Evolutionary conservation across 164 flowering plant species (phyloP).

Genomic region (Protea cynaroides): DNA sequence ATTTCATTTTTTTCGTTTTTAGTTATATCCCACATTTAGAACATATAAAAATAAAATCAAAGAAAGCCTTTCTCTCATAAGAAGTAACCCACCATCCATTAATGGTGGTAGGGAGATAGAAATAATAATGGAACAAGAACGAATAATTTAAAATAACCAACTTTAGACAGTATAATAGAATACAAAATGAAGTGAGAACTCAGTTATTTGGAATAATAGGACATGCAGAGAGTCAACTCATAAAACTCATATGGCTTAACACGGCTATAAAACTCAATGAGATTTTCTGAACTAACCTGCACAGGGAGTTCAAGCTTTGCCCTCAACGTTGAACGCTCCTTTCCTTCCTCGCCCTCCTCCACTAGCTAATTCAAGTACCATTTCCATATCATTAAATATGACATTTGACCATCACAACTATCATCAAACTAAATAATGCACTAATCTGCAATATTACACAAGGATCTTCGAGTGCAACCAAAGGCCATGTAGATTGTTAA

Average conservation of each 20-base stretch:
- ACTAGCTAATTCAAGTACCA: slow-evolving; percentile 41
- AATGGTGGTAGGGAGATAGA: neutral
- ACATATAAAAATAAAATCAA: too few relatives aligned
- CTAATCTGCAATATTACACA: neutral
- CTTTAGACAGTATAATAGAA: too few relatives aligned
- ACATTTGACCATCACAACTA: neutral
- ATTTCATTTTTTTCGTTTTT: too few relatives aligned
- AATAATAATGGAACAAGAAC: neutral
- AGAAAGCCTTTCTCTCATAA: too few relatives aligned
- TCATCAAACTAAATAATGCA: slow-evolving; percentile 2
- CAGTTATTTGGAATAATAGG: neutral
- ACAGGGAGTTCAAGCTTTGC: slow-evolving; percentile 91
- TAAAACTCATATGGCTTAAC: neutral
- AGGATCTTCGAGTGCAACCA: neutral
- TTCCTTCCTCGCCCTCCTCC: slow-evolving; percentile 84
- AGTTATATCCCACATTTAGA: too few relatives aligned
- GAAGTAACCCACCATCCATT: neutral
- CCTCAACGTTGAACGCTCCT: slow-evolving; percentile 56
- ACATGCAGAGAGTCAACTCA: neutral
- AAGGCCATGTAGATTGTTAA: too few relatives aligned
- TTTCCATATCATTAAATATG: neutral
- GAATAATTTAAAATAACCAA: neutral
- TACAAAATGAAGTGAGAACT: neutral
- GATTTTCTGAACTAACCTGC: slow-evolving; percentile 45
- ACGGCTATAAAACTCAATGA: neutral